These are phyloP conservation scores for Colletotrichum sidae DNA, from an alignment of 2,329 filamentous ascomycete species.

Conservation along the genomic window DNA sequence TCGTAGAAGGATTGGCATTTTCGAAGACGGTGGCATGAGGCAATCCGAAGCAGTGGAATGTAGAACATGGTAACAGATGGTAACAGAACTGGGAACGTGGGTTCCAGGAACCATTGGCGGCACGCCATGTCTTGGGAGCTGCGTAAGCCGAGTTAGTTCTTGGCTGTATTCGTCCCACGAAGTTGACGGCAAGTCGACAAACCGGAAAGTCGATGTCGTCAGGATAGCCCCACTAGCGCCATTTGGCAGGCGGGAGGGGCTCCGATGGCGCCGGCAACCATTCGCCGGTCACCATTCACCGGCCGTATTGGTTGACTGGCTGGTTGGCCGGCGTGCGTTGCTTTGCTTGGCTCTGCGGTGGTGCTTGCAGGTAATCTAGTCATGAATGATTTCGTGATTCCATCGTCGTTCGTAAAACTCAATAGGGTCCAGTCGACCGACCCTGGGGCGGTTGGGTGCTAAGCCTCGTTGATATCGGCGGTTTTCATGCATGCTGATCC, in stretches of 20 bases:
- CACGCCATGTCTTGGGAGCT: slow-evolving; percentile 33
- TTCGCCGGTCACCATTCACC: not conserved
- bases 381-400: not conserved
- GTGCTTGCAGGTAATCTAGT: not conserved
- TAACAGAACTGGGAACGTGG: slow-evolving; percentile 1
- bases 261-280: slow-evolving; percentile 21
- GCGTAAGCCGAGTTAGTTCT: slow-evolving; percentile 13
- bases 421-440: not conserved
- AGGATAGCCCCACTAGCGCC: slow-evolving; percentile 32
- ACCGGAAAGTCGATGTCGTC: slow-evolving; percentile 38
- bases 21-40: not conserved
- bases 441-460: not conserved
- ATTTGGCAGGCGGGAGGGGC: slow-evolving; percentile 25
- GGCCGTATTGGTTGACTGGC: not conserved
- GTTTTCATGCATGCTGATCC: slow-evolving; percentile 5
- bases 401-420: slow-evolving; percentile 6
- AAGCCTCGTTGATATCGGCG: not conserved
- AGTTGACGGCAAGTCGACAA: not conserved
- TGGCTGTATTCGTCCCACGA: slow-evolving; percentile 9
- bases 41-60: slow-evolving; percentile 8
- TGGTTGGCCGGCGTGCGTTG: not conserved
- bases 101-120: slow-evolving; percentile 18
- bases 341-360: not conserved
- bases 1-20: slow-evolving; percentile 21
- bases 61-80: not conserved